phyloP scores from a whole-genome alignment of 2,329 filamentous ascomycete species.

The Zymoseptoria brevis region DNA sequence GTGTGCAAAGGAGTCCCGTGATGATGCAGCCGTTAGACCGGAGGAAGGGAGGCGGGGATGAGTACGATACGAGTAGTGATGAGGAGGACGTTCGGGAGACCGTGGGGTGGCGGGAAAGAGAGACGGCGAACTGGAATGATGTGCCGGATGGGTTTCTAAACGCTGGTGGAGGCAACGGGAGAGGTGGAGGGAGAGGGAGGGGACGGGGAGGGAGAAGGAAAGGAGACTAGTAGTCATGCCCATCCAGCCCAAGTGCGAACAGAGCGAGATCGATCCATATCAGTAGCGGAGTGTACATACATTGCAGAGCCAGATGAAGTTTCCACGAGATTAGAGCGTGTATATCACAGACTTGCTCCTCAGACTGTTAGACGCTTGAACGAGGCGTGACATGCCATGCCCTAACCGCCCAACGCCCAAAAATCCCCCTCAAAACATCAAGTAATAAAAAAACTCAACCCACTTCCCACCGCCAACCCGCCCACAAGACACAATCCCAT shows the following conservation, averaged over 20 bases:
- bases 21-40: conserved; percentile 37
- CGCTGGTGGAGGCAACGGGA: conserved; percentile 17
- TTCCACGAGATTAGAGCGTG: no score
- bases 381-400: no score
- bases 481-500: conserved; percentile 87
- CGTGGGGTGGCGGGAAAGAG: background rate
- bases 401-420: no score
- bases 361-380: no score
- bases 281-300: no score
- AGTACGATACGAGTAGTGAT: conserved; percentile 20
- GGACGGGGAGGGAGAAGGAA: conserved; percentile 18
- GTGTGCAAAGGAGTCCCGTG: conserved; percentile 23
- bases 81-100: conserved; percentile 14
- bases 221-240: conserved; percentile 19
- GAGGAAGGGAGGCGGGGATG: conserved; percentile 28
- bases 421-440: conserved; percentile 4
- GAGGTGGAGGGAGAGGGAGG: conserved; percentile 22
- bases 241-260: no score
- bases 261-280: no score
- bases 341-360: no score
- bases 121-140: conserved; percentile 41
- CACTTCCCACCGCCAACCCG: conserved; percentile 75
- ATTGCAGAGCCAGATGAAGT: no score
- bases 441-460: conserved; percentile 74
- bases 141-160: conserved; percentile 39